Percentiles rank a stretch among this genome's conserved stretches.
phyloP scores from a whole-genome alignment of 2,329 filamentous ascomycete species.

The Colletotrichum higginsianum region DNA sequence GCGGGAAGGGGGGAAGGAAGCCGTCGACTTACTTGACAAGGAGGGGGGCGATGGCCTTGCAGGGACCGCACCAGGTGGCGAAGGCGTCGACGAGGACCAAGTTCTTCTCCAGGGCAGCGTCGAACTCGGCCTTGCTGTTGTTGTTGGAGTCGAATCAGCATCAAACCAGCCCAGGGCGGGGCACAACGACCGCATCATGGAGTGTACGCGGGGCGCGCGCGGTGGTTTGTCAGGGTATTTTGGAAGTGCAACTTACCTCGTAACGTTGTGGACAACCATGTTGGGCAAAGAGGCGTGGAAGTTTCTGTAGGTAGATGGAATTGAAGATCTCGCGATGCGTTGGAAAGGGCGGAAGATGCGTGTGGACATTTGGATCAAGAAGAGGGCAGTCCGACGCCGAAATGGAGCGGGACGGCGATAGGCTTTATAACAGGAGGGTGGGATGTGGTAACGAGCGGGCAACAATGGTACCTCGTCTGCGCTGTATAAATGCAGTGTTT shows the following conservation, averaged over 20 bases:
- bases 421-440: constrained; percentile 30
- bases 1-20: neutral
- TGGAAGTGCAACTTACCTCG: constrained; percentile 49
- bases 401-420: constrained; percentile 8
- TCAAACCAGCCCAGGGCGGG: neutral
- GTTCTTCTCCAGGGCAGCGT: constrained; percentile 66
- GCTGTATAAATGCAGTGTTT: constrained; percentile 1
- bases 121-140: constrained; percentile 72
- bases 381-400: neutral
- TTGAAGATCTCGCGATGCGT: constrained; percentile 37
- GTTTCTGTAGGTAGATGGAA: constrained; percentile 31
- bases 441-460: constrained; percentile 12
- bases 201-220: neutral
- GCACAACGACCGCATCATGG: neutral
- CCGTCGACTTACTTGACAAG: constrained; percentile 69
- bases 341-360: constrained; percentile 36
- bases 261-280: constrained; percentile 62
- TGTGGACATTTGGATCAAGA: constrained; percentile 32
- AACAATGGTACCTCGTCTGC: neutral
- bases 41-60: constrained; percentile 88
- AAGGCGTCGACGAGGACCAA: constrained; percentile 88
- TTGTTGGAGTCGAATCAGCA: neutral
- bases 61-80: constrained; percentile 94
- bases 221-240: neutral
- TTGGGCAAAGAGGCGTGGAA: constrained; percentile 58